Percentiles rank a stretch among this genome's conserved stretches.
Evolutionary conservation across 805 yeast genomes (phyloP).

Genomic region (Metschnikowia bowlesiae): DNA sequence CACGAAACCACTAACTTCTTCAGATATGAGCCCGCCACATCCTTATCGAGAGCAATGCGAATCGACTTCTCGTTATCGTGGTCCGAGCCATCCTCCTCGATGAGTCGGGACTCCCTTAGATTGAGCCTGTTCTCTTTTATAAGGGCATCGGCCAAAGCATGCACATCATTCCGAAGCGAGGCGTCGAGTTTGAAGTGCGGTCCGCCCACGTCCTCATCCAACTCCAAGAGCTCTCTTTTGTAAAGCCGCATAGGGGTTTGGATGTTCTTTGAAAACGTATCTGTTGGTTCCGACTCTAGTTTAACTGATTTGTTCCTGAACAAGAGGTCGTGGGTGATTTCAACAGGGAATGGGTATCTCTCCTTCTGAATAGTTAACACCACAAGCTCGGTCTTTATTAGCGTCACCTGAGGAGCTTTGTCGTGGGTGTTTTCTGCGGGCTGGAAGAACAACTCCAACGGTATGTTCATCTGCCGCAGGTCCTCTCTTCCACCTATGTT

Average conservation of each 20-base stretch:
- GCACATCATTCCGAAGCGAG: slow-evolving; percentile 26
- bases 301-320: slow-evolving; percentile 23
- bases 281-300: slow-evolving; percentile 14
- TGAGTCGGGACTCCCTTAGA: slow-evolving; percentile 17
- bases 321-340: slow-evolving; percentile 31
- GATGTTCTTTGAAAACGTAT: slow-evolving; percentile 30
- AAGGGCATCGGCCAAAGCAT: slow-evolving; percentile 28
- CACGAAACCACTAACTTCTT: slow-evolving; percentile 23
- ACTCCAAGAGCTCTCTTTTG: slow-evolving; percentile 24
- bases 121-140: slow-evolving; percentile 26
- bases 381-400: slow-evolving; percentile 28
- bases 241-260: slow-evolving; percentile 29
- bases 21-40: slow-evolving; percentile 14
- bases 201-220: slow-evolving; percentile 21
- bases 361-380: slow-evolving; percentile 30
- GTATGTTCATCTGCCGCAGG: slow-evolving; percentile 23
- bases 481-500: slow-evolving; percentile 4
- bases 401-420: slow-evolving; percentile 23
- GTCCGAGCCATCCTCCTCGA: slow-evolving; percentile 21
- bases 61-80: slow-evolving; percentile 3
- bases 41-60: slow-evolving; percentile 4
- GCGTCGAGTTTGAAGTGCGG: slow-evolving; percentile 27
- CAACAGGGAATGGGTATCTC: slow-evolving; percentile 31
- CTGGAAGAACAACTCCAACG: slow-evolving; percentile 22
- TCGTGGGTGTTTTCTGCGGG: not conserved